These are phyloP conservation scores for Exophiala xenobiotica DNA, from an alignment of 2,329 filamentous ascomycete species.

Conservation along the genomic window DNA sequence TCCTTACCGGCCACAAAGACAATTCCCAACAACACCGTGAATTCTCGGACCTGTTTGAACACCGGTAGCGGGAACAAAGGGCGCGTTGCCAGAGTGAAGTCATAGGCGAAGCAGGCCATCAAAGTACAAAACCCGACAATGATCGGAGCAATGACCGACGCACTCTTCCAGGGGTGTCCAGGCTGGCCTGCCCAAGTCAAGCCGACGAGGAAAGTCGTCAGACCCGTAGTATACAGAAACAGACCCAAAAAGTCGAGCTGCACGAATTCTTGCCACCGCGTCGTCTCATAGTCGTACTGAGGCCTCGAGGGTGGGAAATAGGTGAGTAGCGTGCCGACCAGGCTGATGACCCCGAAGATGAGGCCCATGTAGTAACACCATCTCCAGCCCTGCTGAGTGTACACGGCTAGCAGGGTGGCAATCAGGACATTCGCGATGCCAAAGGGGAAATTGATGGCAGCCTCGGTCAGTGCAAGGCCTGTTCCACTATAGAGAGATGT, in stretches of 20 bases:
- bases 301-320: conserved; percentile 51
- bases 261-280: conserved; percentile 39
- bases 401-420: neutral
- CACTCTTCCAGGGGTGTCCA: conserved; percentile 7
- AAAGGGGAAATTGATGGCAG: conserved; percentile 30
- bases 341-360: conserved; percentile 5
- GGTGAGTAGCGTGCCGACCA: conserved; percentile 42
- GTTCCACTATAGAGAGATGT: neutral
- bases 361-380: conserved; percentile 45
- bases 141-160: conserved; percentile 10
- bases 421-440: conserved; percentile 37
- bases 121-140: conserved; percentile 8
- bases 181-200: conserved; percentile 25
- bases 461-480: conserved; percentile 5
- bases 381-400: conserved; percentile 39
- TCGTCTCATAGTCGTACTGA: conserved; percentile 39
- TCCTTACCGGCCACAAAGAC: conserved; percentile 12
- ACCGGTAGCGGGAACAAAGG: conserved; percentile 22
- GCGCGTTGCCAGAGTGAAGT: conserved; percentile 39
- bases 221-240: conserved; percentile 8
- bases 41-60: conserved; percentile 4
- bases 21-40: conserved; percentile 6
- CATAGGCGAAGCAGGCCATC: conserved; percentile 33
- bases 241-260: conserved; percentile 14
- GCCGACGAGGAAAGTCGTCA: conserved; percentile 9